phyloP scores from a whole-genome alignment of 2,329 filamentous ascomycete genomes.

The Colletotrichum sp. region DNA sequence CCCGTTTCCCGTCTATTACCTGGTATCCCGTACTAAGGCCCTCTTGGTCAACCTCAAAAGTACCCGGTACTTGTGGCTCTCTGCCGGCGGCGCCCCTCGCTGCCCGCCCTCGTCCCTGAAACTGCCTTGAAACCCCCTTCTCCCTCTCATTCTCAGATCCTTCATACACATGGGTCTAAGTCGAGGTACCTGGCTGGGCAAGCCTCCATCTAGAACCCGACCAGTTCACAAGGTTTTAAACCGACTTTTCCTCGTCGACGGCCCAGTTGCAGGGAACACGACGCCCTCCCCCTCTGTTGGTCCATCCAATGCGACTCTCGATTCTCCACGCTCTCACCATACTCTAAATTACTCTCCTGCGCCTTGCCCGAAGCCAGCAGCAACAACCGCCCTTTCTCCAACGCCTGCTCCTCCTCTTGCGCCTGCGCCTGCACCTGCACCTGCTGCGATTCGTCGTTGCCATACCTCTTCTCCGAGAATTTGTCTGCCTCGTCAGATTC shows the following conservation, averaged over 20 bases:
- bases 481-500: background rate
- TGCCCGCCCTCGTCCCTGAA: constrained; percentile 13
- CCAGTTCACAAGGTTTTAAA: constrained; percentile 30
- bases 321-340: constrained; percentile 19
- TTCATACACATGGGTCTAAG: constrained; percentile 17
- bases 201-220: constrained; percentile 10
- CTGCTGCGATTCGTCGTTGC: background rate
- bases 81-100: constrained; percentile 1
- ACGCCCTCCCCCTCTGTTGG: constrained; percentile 15
- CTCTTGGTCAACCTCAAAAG: background rate
- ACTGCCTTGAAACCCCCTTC: constrained; percentile 18
- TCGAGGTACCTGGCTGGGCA: constrained; percentile 16
- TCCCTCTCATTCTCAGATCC: constrained; percentile 19
- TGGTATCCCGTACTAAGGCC: background rate
- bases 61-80: constrained; percentile 9
- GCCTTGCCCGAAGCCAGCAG: constrained; percentile 10
- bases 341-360: constrained; percentile 18
- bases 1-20: constrained; percentile 3
- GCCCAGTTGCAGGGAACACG: constrained; percentile 16
- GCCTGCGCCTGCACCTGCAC: background rate
- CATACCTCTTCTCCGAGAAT: background rate
- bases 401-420: background rate
- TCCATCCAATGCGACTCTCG: constrained; percentile 16
- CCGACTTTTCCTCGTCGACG: constrained; percentile 38
- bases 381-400: background rate